Percentiles rank a stretch among this genome's conserved stretches.
phyloP scores from a whole-genome alignment of 2,329 filamentous ascomycete species.

The Colletotrichum kahawae region DNA sequence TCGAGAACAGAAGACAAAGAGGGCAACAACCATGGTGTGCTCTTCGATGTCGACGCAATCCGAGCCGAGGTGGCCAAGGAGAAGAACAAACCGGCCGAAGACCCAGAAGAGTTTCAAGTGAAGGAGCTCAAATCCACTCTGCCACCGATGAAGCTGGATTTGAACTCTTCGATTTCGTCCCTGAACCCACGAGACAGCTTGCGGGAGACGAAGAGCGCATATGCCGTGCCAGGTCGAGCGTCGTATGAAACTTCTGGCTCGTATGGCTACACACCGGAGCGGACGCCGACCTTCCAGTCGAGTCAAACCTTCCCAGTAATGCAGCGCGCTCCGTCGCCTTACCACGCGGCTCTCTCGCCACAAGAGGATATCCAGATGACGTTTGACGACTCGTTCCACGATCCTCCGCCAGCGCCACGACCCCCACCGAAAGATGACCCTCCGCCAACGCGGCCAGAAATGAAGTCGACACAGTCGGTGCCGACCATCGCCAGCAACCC shows the following conservation, averaged over 20 bases:
- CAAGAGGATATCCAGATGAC: conserved; percentile 69
- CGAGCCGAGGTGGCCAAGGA: conserved; percentile 81
- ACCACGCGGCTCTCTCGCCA: conserved; percentile 30
- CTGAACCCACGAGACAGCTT: conserved; percentile 37
- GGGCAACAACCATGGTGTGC: conserved; percentile 65
- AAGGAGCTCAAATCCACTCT: conserved; percentile 87
- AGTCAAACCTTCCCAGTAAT: conserved; percentile 17
- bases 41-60: conserved; percentile 97
- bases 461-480: conserved; percentile 51
- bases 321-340: conserved; percentile 25
- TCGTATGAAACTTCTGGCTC: conserved; percentile 26
- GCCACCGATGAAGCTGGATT: conserved; percentile 84
- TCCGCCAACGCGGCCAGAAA: conserved; percentile 41
- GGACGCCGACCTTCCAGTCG: conserved; percentile 25
- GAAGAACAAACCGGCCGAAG: conserved; percentile 50
- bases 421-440: conserved; percentile 33
- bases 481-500: conserved; percentile 64
- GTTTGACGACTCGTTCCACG: conserved; percentile 69
- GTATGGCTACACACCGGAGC: conserved; percentile 25
- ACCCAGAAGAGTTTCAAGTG: conserved; percentile 59
- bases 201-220: conserved; percentile 53
- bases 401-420: conserved; percentile 32
- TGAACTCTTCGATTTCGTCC: conserved; percentile 41
- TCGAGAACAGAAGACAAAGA: conserved; percentile 52
- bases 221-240: conserved; percentile 33